Conservation (phyloP, 306 rosid genomes). For the Casuarina glauca region DNA sequence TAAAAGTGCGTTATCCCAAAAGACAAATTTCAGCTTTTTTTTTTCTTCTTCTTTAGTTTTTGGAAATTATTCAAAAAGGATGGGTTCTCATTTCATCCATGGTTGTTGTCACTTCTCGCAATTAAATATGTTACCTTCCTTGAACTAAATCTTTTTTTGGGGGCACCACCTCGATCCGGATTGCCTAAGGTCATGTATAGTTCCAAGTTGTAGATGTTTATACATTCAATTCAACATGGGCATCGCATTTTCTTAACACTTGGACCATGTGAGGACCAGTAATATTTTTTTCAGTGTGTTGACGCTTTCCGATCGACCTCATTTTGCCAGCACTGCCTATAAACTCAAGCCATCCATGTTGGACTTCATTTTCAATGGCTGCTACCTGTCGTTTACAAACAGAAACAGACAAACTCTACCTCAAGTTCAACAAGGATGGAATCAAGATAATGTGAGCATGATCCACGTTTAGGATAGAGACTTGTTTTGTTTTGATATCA, state of each 20-base stretch:
- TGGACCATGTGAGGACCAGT: not conserved
- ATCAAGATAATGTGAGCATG: not conserved
- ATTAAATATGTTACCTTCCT: no score
- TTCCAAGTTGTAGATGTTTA: not conserved
- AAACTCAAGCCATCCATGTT: not conserved
- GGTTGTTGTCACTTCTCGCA: no score
- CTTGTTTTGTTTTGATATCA: not conserved
- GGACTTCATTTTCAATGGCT: not conserved
- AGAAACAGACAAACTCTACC: not conserved
- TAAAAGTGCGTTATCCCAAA: no score
- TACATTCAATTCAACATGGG: not conserved
- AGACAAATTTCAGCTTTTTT: no score
- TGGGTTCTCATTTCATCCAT: no score
- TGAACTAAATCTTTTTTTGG: no score
- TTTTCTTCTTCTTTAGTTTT: no score
- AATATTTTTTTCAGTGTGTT: no score
- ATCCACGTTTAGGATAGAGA: not conserved
- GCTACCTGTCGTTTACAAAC: not conserved
- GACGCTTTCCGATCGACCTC: no score
- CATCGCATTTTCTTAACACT: not conserved
- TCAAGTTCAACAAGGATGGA: not conserved
- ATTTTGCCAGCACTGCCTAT: not conserved
- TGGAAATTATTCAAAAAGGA: no score
- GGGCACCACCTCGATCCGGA: no score
- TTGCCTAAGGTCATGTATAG: no score